Base-by-base conservation (phyloP, 805 yeast genomes). In the Saccharomycopsis fibuligera region DNA sequence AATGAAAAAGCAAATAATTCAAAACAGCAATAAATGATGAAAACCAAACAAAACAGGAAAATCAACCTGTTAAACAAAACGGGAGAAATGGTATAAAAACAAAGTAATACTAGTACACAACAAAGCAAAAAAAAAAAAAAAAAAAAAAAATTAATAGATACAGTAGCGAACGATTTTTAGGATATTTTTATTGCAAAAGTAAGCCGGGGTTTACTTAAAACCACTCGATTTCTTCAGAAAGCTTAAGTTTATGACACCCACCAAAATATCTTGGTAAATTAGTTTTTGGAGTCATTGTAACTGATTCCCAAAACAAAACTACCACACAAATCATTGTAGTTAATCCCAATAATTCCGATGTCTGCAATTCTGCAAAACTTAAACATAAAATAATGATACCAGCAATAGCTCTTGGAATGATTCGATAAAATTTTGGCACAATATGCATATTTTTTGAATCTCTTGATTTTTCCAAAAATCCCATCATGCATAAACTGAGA, bases 341-440 rank as follows among this genome's bases (percentile, higher is more conserved):
- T 14, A 75, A 50, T 22, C 78, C 79, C 66, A 73, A 60, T 23
- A 75, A 57, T 21, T 61, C 52, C 1, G 72, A 69, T 1, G 74
- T 54, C 31, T 60, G 54, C 51, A 74, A 49, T 42, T 72, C 66
- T 0, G 72, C 70, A 64, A 76, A 74, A n/a, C 72, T 63, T 19
- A 75, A 55, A 33, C 70, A 71, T 25, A 69, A 53, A 25, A 72
- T 70, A 30, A 63, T 55, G 12, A 64, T 53, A 0, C 69, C 79
- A 5, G 67, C 55, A 0, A 75, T 77, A 30, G 68, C 50, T 48
- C 81, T 62, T 31, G 66, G 60, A 2, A 68, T 50, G 3, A 75
- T 59, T 47, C 81, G 58, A 56, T 62, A 65, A 45, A 63, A 60
- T 39, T 68, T 63, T 2, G 70, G 56, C 2, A 71, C 49, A 3